These are phyloP conservation scores for Sporothrix globosa DNA, from an alignment of 2,329 filamentous ascomycete species.

Conservation along the genomic window DNA sequence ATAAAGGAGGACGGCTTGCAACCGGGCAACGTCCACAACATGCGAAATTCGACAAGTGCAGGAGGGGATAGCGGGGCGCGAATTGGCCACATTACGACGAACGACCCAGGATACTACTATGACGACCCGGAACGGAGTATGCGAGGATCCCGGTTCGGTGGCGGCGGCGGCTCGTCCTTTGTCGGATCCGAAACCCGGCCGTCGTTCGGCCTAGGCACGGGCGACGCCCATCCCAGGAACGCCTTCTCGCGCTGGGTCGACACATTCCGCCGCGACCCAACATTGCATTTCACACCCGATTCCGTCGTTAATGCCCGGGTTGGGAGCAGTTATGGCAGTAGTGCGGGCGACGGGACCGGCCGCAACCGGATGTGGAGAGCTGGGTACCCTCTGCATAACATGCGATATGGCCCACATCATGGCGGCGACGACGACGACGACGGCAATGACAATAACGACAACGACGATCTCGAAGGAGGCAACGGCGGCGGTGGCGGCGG, in stretches of 20 bases:
- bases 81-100: conserved; percentile 6
- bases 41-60: conserved; percentile 29
- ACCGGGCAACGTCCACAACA: conserved; percentile 34
- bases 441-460: neutral
- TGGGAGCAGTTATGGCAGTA: conserved; percentile 19
- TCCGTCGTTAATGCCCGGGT: conserved; percentile 41
- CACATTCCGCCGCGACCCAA: conserved; percentile 66
- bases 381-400: conserved; percentile 30
- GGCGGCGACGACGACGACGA: conserved; percentile 13
- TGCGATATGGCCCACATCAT: conserved; percentile 16
- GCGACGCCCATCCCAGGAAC: conserved; percentile 25
- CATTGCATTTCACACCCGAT: conserved; percentile 53
- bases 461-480: conserved; percentile 5
- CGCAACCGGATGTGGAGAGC: neutral
- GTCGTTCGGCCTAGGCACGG: conserved; percentile 34
- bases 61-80: conserved; percentile 1
- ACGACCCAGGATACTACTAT: conserved; percentile 32
- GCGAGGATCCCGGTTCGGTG: conserved; percentile 2
- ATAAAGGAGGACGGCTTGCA: conserved; percentile 38
- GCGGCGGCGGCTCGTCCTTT: conserved; percentile 12
- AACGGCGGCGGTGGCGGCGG: neutral
- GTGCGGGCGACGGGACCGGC: conserved; percentile 16
- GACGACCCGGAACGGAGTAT: conserved; percentile 34
- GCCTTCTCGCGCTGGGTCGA: conserved; percentile 53
- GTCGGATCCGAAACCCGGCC: conserved; percentile 28